Conservation (phyloP, 179 eudicot genomes). For the Camellia oleifera region DNA sequence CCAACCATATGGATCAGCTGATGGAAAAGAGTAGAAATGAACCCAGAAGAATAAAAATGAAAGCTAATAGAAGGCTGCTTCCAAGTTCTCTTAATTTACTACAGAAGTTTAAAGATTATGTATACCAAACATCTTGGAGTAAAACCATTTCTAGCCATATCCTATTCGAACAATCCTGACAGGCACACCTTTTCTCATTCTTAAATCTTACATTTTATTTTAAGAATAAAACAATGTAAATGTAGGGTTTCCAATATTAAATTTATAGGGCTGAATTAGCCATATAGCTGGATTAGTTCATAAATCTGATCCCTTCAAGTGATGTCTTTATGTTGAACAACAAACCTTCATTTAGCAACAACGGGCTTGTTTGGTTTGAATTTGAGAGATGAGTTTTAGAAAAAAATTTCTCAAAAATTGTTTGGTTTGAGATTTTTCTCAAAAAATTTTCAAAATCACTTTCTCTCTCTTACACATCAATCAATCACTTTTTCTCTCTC, state of each 20-base stretch:
- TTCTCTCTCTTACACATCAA: too few relatives aligned
- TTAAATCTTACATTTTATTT: neutral
- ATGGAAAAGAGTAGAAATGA: neutral
- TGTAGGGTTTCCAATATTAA: neutral
- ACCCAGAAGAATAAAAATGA: neutral
- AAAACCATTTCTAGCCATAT: neutral
- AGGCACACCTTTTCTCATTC: too few relatives aligned
- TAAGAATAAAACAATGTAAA: neutral
- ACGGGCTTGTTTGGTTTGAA: too few relatives aligned
- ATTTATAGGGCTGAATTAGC: neutral
- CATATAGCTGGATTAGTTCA: neutral
- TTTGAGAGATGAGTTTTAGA: too few relatives aligned
- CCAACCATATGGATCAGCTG: too few relatives aligned
- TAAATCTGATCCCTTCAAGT: constrained; percentile 1
- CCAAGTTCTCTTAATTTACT: neutral
- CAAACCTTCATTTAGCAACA: neutral
- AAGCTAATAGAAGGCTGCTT: constrained; percentile 6
- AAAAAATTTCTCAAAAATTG: too few relatives aligned
- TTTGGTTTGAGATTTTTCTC: too few relatives aligned
- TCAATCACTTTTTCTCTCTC: too few relatives aligned
- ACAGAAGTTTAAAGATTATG: neutral
- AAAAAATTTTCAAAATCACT: too few relatives aligned
- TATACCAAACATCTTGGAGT: neutral
- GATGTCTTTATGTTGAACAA: neutral
- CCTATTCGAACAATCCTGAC: too few relatives aligned